These are phyloP conservation scores for Camellia lanceoleosa DNA, from an alignment of 148 eudicot species.

Conservation along the genomic window DNA sequence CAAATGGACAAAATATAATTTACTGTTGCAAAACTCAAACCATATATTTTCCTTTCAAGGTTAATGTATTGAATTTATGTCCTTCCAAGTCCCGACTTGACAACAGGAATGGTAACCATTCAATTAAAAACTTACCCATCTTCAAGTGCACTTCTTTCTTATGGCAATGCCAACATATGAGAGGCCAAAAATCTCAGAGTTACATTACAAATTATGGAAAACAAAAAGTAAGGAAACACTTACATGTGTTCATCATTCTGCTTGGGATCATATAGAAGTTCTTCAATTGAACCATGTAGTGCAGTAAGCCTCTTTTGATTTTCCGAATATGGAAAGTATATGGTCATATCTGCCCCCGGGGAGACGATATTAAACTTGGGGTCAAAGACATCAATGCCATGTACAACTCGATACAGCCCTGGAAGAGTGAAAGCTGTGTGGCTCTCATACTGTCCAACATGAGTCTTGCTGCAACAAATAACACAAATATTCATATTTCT, in stretches of 20 bases:
- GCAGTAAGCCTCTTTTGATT: slow-evolving; percentile 34
- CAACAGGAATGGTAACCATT: no score
- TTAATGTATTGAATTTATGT: no score
- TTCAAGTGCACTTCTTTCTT: no score
- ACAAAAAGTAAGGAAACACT: not conserved
- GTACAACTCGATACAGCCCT: slow-evolving; percentile 36
- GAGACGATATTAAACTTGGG: slow-evolving; percentile 30
- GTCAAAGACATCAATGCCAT: slow-evolving; percentile 36
- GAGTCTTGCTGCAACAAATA: slow-evolving; percentile 28
- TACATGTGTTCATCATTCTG: slow-evolving; percentile 29
- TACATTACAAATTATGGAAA: not conserved
- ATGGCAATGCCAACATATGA: not conserved
- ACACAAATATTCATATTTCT: not conserved
- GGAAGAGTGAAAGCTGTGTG: slow-evolving; percentile 35
- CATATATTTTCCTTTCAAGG: no score
- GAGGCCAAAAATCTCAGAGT: no score
- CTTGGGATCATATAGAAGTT: slow-evolving; percentile 23
- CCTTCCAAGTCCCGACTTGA: no score
- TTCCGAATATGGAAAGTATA: slow-evolving; percentile 30
- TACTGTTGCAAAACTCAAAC: no score
- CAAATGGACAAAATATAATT: no score
- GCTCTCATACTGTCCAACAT: slow-evolving; percentile 38
- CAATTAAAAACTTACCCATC: no score
- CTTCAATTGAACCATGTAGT: slow-evolving; percentile 27
- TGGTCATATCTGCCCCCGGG: slow-evolving; percentile 34